Evolutionary conservation across 2,329 filamentous ascomycete species (phyloP).

Genomic region (Lecanicillium sp.): DNA sequence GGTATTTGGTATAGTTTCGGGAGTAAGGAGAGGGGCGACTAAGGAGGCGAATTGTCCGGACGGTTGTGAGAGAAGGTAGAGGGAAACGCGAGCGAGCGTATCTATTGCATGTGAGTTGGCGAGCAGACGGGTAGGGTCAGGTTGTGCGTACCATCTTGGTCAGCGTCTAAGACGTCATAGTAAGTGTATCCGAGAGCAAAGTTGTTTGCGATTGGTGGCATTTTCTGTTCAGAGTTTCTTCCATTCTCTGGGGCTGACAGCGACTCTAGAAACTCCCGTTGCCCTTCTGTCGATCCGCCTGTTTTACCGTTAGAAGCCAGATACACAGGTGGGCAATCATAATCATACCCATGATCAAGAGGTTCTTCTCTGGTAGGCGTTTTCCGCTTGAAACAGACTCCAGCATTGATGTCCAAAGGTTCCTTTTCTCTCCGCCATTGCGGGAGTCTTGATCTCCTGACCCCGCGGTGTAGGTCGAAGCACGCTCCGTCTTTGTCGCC

Average conservation of each 20-base stretch:
- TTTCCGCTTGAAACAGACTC: slow-evolving; percentile 86
- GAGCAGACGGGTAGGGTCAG: background rate
- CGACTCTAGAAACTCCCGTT: slow-evolving; percentile 73
- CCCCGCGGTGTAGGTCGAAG: slow-evolving; percentile 50
- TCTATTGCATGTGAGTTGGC: slow-evolving; percentile 44
- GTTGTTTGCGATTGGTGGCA: slow-evolving; percentile 78
- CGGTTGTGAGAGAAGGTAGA: slow-evolving; percentile 81
- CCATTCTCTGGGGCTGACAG: slow-evolving; percentile 46
- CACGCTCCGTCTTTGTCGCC: slow-evolving; percentile 45
- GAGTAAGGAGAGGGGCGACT: slow-evolving; percentile 74
- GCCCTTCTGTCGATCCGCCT: slow-evolving; percentile 77
- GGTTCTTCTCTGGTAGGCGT: slow-evolving; percentile 82
- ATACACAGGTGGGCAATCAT: background rate
- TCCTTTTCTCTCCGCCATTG: slow-evolving; percentile 68
- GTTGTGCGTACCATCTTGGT: slow-evolving; percentile 67
- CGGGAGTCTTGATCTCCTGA: slow-evolving; percentile 47
- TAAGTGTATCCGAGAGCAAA: slow-evolving; percentile 94
- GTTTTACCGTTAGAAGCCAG: slow-evolving; percentile 7
- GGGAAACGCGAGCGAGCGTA: slow-evolving; percentile 78
- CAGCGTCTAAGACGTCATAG: slow-evolving; percentile 85
- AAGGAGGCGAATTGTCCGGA: slow-evolving; percentile 76
- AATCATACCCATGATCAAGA: slow-evolving; percentile 69
- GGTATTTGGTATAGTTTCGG: slow-evolving; percentile 76
- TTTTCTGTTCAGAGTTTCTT: slow-evolving; percentile 49
- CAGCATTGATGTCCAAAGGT: slow-evolving; percentile 91